Base-by-base conservation (phyloP, 2,329 filamentous ascomycete species). In the Cercospora zeina region DNA sequence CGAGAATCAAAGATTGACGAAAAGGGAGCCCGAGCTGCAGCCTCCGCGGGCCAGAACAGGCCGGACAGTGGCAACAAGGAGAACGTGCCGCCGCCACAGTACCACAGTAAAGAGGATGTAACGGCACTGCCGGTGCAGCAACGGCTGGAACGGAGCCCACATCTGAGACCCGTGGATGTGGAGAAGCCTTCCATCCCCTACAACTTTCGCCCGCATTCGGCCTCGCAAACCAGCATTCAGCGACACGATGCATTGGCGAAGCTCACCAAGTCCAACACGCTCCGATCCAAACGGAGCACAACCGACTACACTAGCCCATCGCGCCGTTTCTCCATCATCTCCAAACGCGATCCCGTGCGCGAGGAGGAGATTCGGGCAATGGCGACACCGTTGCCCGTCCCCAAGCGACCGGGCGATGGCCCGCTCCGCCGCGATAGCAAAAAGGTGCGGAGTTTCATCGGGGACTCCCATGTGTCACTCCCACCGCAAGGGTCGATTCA, bases 311-410 rank as follows among this genome's bases (percentile, higher is more conserved):
- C 68, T 73, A 75, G 80, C 24, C 77, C 88, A 30, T 77, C 85
- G 56, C 85, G 87, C 62, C 87, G 88, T 64, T 91, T 87, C 72
- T 89, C 89, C 42, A 92, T 86, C 79, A 96, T 77, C n/a, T 66
- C 67, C 13, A 75, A 90, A 77, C 87, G 88, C 70, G 90, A 96
- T 65, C 85, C 86, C 72, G 83, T 89, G 62, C 85, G 93, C 61
- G 93, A 96, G 76, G 90, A 90, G 65, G 91, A 96, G 77, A 92
- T 97, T 72, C 90, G 88, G 73, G 87, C 90, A 58, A 90, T 97
- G 89, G 89, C 86, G 71, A 85, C 86, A 64, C 81, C 83, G 2
- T 83, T 88, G 68, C 87, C 90, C 5, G 78, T 87, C 63, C 77
- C 80, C 16, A 82, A 81, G 58, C 85, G 89, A 56, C 64, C 65